Evolutionary conservation across 2,329 filamentous ascomycete species (phyloP).

Genomic region (Beauveria brongniartii): DNA sequence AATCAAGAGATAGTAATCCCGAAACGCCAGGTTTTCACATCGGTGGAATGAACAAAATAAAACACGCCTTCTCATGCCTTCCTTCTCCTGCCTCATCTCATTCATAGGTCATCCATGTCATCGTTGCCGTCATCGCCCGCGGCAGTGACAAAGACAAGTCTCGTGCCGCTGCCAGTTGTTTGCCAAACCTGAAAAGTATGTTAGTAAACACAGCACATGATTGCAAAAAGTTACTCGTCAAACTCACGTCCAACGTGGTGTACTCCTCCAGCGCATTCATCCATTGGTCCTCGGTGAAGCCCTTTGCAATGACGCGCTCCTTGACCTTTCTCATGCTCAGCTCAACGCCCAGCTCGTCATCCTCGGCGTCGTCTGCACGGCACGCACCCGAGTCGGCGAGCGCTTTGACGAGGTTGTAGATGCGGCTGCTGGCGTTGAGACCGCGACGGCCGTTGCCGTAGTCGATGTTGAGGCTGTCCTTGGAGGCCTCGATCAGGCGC

Average conservation of each 20-base stretch:
- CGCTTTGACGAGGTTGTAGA: conserved; percentile 87
- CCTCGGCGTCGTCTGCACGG: conserved; percentile 57
- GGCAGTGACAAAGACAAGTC: conserved; percentile 62
- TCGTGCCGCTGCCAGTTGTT: conserved; percentile 61
- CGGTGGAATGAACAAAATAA: background rate
- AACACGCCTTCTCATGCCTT: background rate
- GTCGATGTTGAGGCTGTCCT: conserved; percentile 78
- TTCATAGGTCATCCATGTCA: conserved; percentile 32
- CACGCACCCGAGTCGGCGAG: conserved; percentile 83
- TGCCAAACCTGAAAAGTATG: conserved; percentile 59
- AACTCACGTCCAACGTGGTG: conserved; percentile 76
- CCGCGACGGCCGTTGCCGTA: conserved; percentile 51
- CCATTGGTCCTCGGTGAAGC: conserved; percentile 93
- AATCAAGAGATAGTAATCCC: conserved; percentile 11
- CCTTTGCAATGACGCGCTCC: conserved; percentile 88
- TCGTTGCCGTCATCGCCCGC: conserved; percentile 41
- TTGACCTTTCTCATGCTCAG: conserved; percentile 82
- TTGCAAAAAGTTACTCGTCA: background rate
- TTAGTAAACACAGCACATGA: background rate
- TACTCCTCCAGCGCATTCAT: conserved; percentile 83
- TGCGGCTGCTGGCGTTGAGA: conserved; percentile 76
- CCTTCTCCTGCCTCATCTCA: background rate
- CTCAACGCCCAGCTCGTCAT: conserved; percentile 51
- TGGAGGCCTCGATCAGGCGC: conserved; percentile 84
- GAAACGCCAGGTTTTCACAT: conserved; percentile 22